phyloP scores from a whole-genome alignment of 129 eudicot genomes.

The Arctium minus region DNA sequence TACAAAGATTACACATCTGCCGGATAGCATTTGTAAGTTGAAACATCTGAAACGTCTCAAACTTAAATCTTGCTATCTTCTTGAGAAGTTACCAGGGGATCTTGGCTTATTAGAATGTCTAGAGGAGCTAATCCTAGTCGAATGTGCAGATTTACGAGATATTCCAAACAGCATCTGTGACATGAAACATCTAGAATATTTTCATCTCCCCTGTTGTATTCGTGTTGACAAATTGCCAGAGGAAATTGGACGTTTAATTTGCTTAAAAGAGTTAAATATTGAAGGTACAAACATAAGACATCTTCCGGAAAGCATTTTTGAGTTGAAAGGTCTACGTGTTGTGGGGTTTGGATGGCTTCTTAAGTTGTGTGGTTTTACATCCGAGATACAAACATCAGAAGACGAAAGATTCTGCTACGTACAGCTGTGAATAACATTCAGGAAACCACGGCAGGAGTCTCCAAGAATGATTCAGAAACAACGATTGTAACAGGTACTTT shows the following conservation, averaged over 20 bases:
- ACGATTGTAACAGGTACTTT: neutral
- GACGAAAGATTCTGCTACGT: too few species aligned
- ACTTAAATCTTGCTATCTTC: neutral
- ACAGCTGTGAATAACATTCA: too few species aligned
- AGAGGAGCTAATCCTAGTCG: neutral
- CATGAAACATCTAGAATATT: neutral
- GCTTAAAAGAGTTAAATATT: neutral
- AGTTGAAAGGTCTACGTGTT: too few species aligned
- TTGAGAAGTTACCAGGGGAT: neutral
- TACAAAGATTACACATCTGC: neutral
- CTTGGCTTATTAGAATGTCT: neutral
- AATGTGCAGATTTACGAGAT: neutral
- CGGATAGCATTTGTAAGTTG: neutral
- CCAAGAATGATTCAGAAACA: neutral
- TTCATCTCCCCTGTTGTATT: neutral
- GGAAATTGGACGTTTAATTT: neutral
- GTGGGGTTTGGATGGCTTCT: too few species aligned
- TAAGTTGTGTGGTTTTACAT: too few species aligned
- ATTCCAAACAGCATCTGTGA: neutral
- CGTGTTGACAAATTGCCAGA: neutral
- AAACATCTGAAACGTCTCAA: neutral
- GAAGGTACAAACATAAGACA: neutral
- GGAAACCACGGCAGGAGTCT: neutral
- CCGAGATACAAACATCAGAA: too few species aligned
- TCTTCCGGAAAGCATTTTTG: neutral